Percentiles rank a stretch among this genome's conserved stretches.
These are phyloP conservation scores for Aaosphaeria arxii DNA, from an alignment of 2,329 filamentous ascomycete genomes.

Conservation along the genomic window DNA sequence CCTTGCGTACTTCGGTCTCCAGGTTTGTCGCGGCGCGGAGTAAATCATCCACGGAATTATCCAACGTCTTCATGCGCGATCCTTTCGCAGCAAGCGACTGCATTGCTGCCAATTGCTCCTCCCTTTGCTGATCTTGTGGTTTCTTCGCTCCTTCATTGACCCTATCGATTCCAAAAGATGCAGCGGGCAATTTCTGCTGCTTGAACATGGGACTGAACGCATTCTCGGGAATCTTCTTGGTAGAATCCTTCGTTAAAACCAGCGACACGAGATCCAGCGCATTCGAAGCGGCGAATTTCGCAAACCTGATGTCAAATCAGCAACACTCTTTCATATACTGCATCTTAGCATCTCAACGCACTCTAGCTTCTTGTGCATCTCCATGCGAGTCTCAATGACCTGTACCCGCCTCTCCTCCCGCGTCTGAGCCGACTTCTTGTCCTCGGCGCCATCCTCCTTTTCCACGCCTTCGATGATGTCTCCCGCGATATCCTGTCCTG, in stretches of 20 bases:
- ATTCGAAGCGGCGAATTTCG: conserved; percentile 27
- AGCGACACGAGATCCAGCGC: conserved; percentile 32
- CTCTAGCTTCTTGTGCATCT: conserved; percentile 43
- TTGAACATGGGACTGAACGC: conserved; percentile 16
- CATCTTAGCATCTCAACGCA: conserved; percentile 17
- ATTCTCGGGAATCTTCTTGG: conserved; percentile 18
- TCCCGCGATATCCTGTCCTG: conserved; percentile 39
- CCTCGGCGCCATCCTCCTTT: conserved; percentile 41
- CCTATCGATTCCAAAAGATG: conserved; percentile 26
- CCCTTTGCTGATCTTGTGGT: conserved; percentile 5
- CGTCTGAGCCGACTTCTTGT: conserved; percentile 36
- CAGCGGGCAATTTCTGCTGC: conserved; percentile 34
- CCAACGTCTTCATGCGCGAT: conserved; percentile 76
- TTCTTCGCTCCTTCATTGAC: conserved; percentile 1
- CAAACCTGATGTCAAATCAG: conserved; percentile 16
- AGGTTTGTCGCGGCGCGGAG: conserved; percentile 69
- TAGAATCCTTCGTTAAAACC: conserved; percentile 26
- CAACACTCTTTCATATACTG: no score
- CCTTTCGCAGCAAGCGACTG: conserved; percentile 54
- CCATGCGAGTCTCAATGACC: conserved; percentile 35
- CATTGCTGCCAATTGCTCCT: conserved; percentile 1
- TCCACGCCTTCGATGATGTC: conserved; percentile 44
- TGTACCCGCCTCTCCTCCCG: conserved; percentile 37
- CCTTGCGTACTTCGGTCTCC: conserved; percentile 71
- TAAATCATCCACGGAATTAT: conserved; percentile 70